Evolutionary conservation across 2,329 filamentous ascomycete species (phyloP).

Genomic region (Aspergillus arachidicola): DNA sequence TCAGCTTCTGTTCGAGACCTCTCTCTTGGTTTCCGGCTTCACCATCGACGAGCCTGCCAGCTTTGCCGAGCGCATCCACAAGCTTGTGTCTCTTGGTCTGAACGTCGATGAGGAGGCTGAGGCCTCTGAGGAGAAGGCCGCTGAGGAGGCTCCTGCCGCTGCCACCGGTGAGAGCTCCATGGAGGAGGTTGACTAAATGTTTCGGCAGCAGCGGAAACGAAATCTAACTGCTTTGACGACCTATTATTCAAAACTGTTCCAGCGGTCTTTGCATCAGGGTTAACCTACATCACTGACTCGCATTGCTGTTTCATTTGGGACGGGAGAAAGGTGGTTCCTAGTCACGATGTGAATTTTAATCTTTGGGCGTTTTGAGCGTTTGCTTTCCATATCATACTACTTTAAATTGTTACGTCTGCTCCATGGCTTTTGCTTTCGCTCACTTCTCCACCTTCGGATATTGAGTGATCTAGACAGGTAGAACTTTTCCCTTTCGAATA

Average conservation of each 20-base stretch:
- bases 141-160: slow-evolving; percentile 62
- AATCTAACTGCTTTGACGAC: slow-evolving; percentile 13
- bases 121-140: slow-evolving; percentile 58
- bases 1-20: slow-evolving; percentile 98
- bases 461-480: slow-evolving; percentile 7
- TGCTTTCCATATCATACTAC: slow-evolving; percentile 10
- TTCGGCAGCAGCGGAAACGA: slow-evolving; percentile 19
- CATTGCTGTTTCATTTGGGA: slow-evolving; percentile 23
- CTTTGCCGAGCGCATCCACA: slow-evolving; percentile 99
- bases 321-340: slow-evolving; percentile 15
- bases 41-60: slow-evolving; percentile 98
- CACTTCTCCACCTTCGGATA: neutral
- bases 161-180: slow-evolving; percentile 86
- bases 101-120: slow-evolving; percentile 96
- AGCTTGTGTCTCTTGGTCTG: slow-evolving; percentile 95
- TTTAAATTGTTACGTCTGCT: slow-evolving; percentile 20
- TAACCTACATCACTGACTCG: slow-evolving; percentile 6
- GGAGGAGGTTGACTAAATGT: slow-evolving; percentile 96
- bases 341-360: slow-evolving; percentile 20
- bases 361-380: slow-evolving; percentile 30
- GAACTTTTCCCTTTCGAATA: slow-evolving; percentile 14
- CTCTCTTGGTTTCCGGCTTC: slow-evolving; percentile 97
- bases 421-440: neutral
- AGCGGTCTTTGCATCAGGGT: slow-evolving; percentile 16
- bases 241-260: slow-evolving; percentile 12